A percentile compares a stretch with the other conserved stretches of the same genome.
Evolutionary conservation across 106 monocot genomes (phyloP).

Genomic region (Ottelia alismoides): DNA sequence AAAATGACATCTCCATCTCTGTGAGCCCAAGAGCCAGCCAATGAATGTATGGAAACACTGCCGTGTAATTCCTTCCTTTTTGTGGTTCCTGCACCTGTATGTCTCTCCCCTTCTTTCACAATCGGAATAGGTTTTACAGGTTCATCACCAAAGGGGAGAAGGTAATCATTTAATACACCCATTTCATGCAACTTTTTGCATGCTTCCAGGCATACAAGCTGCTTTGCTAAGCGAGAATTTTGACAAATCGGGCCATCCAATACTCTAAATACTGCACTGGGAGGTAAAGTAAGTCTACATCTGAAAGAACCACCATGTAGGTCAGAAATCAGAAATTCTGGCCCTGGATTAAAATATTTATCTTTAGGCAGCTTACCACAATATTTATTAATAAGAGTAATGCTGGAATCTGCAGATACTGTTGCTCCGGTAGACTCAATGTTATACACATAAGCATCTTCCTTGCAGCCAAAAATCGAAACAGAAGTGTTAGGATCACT

Average conservation of each 20-base stretch:
- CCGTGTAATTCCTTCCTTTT: constrained; percentile 89
- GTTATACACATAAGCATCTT: constrained; percentile 27
- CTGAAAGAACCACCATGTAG: constrained; percentile 27
- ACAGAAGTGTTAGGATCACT: constrained; percentile 29
- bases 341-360: constrained; percentile 63
- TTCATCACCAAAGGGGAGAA: constrained; percentile 39
- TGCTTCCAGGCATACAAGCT: constrained; percentile 71
- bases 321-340: constrained; percentile 25
- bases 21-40: constrained; percentile 71
- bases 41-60: constrained; percentile 15
- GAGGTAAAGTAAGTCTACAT: constrained; percentile 69
- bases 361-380: constrained; percentile 81
- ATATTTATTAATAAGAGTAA: constrained; percentile 54
- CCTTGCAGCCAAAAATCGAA: constrained; percentile 7
- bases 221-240: constrained; percentile 54
- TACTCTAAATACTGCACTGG: constrained; percentile 62
- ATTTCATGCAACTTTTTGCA: constrained; percentile 76
- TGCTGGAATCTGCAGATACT: constrained; percentile 55
- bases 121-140: constrained; percentile 17
- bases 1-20: constrained; percentile 29
- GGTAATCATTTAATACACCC: constrained; percentile 69
- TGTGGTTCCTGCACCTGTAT: constrained; percentile 94
- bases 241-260: constrained; percentile 41
- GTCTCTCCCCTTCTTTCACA: constrained; percentile 12
- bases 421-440: constrained; percentile 80